Evolutionary conservation across 2,329 filamentous ascomycete genomes (phyloP).

Genomic region (Diplodia scrobiculata): DNA sequence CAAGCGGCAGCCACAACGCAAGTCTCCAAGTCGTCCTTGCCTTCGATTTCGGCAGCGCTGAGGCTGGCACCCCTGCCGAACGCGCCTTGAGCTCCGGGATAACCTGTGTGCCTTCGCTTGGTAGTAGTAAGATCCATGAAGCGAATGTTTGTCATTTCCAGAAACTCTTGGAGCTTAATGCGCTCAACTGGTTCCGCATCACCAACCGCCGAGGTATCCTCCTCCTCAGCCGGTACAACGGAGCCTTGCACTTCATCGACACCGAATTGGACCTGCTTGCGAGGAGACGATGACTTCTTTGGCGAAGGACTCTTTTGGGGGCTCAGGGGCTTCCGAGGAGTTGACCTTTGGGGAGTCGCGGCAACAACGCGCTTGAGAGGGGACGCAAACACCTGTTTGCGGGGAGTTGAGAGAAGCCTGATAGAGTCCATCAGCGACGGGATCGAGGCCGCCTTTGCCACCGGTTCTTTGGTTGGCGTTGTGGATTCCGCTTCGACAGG

Average conservation of each 20-base stretch:
- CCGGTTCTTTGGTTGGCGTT: background rate
- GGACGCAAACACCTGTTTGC: conserved; percentile 51
- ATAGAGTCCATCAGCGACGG: conserved; percentile 49
- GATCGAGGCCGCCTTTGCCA: conserved; percentile 37
- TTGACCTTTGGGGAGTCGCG: conserved; percentile 34
- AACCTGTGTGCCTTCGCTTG: conserved; percentile 80
- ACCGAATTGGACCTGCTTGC: conserved; percentile 38
- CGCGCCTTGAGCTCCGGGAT: conserved; percentile 49
- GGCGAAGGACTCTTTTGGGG: conserved; percentile 47
- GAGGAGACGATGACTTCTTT: conserved; percentile 35
- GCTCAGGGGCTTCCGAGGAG: conserved; percentile 45
- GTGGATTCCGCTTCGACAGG: background rate
- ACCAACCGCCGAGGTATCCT: conserved; percentile 42
- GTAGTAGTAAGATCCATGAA: conserved; percentile 94
- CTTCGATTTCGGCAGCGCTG: conserved; percentile 40
- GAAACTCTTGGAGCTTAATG: conserved; percentile 86
- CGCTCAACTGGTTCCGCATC: conserved; percentile 50
- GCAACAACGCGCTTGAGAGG: conserved; percentile 44
- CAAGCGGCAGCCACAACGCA: conserved; percentile 88
- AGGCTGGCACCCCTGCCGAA: conserved; percentile 3
- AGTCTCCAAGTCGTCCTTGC: conserved; percentile 66
- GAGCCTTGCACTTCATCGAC: conserved; percentile 29
- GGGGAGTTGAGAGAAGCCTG: conserved; percentile 52
- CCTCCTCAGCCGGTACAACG: conserved; percentile 41
- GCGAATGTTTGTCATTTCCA: conserved; percentile 92